Evolutionary conservation across 2,329 filamentous ascomycete species (phyloP).

Genomic region (Fusarium guadeloupense): DNA sequence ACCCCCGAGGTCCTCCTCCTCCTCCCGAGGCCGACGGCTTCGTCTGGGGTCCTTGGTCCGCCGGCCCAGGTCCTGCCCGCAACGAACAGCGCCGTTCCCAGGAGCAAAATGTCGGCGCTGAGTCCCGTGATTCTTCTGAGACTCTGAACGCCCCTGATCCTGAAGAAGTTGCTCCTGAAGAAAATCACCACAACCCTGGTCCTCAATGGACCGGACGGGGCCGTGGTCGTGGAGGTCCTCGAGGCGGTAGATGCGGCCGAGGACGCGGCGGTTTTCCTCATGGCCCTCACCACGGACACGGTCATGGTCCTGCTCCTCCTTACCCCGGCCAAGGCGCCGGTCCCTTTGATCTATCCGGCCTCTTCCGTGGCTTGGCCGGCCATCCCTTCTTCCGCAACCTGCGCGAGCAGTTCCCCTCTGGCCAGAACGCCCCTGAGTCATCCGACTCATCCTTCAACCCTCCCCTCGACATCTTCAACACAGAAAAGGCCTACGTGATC

Average conservation of each 20-base stretch:
- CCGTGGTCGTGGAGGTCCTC: slow-evolving; percentile 35
- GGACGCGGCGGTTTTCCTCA: slow-evolving; percentile 34
- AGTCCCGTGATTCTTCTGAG: slow-evolving; percentile 50
- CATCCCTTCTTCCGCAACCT: slow-evolving; percentile 56
- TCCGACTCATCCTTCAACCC: slow-evolving; percentile 71
- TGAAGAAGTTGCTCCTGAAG: slow-evolving; percentile 47
- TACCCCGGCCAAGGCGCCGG: slow-evolving; percentile 15
- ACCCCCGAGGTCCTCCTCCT: slow-evolving; percentile 30
- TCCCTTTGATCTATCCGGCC: slow-evolving; percentile 51
- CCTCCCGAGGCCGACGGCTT: slow-evolving; percentile 38
- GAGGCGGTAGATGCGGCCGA: slow-evolving; percentile 32
- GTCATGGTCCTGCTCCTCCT: slow-evolving; percentile 31
- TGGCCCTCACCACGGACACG: slow-evolving; percentile 38
- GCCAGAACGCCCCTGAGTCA: slow-evolving; percentile 44
- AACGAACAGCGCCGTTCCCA: slow-evolving; percentile 30
- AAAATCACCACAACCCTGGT: slow-evolving; percentile 39
- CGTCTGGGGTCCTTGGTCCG: slow-evolving; percentile 40
- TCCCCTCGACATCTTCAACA: slow-evolving; percentile 80
- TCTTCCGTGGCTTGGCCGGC: slow-evolving; percentile 52
- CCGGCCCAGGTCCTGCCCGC: slow-evolving; percentile 39
- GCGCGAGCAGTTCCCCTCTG: slow-evolving; percentile 47
- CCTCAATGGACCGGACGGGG: slow-evolving; percentile 37
- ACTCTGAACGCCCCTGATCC: slow-evolving; percentile 47
- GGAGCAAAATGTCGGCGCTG: slow-evolving; percentile 39
- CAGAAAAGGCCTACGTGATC: slow-evolving; percentile 69